A percentile compares a stretch with the other conserved stretches of the same genome.
phyloP scores from a whole-genome alignment of 2,329 filamentous ascomycete species.

The Fusarium denticulatum region DNA sequence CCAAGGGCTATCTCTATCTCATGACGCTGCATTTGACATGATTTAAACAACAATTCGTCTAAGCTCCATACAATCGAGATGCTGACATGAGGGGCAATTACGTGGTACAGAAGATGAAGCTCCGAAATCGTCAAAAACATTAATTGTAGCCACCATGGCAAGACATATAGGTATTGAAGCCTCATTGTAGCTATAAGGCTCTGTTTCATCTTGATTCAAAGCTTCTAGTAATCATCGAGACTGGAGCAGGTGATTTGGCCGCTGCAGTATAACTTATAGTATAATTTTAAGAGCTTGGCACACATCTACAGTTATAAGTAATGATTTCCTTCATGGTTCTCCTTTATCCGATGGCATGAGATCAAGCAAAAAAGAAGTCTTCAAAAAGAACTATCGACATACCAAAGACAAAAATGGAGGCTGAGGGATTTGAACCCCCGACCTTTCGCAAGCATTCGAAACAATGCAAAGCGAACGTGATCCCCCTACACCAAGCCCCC shows the following conservation, averaged over 20 bases:
- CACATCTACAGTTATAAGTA: not conserved
- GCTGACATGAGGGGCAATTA: not conserved
- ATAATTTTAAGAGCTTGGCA: not conserved
- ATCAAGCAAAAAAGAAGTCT: not conserved
- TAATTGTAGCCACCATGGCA: not conserved
- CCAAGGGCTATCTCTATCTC: not conserved
- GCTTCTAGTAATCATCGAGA: not conserved
- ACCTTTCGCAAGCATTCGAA: slow-evolving; percentile 38
- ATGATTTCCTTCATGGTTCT: not conserved
- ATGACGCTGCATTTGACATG: not conserved
- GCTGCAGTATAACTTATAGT: not conserved
- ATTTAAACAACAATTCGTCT: not conserved
- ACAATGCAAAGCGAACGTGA: slow-evolving; percentile 43
- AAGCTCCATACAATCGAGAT: not conserved
- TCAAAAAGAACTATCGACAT: too few relatives aligned
- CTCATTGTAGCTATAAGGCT: not conserved
- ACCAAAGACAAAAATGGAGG: slow-evolving; percentile 34
- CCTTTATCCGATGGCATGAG: not conserved
- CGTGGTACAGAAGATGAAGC: not conserved
- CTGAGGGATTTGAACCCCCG: slow-evolving; percentile 47
- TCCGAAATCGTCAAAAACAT: not conserved
- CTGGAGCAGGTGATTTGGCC: not conserved
- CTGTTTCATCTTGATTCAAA: not conserved
- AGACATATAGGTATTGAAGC: not conserved
- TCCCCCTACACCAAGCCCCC: slow-evolving; percentile 46